Base-by-base conservation (phyloP, 768 basidiomycete genomes). In the Tephrocybe rancida region DNA sequence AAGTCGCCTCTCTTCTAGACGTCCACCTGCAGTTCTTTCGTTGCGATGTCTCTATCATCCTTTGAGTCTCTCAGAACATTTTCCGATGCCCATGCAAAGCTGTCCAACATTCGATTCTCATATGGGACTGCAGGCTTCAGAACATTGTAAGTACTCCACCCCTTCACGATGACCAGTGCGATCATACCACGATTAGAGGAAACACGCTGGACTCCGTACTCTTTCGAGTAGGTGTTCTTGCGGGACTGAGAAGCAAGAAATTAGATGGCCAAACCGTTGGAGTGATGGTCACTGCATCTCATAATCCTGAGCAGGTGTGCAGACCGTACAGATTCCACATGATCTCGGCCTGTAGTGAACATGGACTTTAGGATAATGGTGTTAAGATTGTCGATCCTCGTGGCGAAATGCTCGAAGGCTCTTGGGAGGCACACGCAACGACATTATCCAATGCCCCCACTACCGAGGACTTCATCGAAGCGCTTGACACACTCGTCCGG, bases 201-300 rank as follows among this genome's bases (percentile, higher is more conserved):
- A 77, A 67, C 60, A 76, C 75, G 18, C 80, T 98, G 25, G 93
- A 95, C 64, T 89, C 89, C 9, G 94, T 96, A n/a, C 78, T 99
- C 59, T 98, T 97, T 75, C 84, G 95, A 60, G 88, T 96, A 13
- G 97, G 93, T 10, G 73, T 98, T 35, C 75, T 99, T 16, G 97
- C 97, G 41, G 91, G 82, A 5, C 78, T 99, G 45, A 77, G 97
- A 53, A 98, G 95, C 73, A 97, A 89, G 76, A 87, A 84, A 58
- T 79, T 95, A n/a, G 87, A 88, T 65, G 94, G 97, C 24, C 89
- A 87, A 67, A 88, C 87, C 22, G 90, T 99, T 62, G 97, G 97
- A 14, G 92, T 98, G 19, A 98, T 99, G 97, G 88, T 99, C 67
- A 99, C 97, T 32, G 97, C 97, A 2, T 96, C 94, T n/a, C 97